A percentile compares a stretch with the other conserved stretches of the same genome.
Conservation (phyloP, 257 asterid species). For the Solanum corneliomulleri region DNA sequence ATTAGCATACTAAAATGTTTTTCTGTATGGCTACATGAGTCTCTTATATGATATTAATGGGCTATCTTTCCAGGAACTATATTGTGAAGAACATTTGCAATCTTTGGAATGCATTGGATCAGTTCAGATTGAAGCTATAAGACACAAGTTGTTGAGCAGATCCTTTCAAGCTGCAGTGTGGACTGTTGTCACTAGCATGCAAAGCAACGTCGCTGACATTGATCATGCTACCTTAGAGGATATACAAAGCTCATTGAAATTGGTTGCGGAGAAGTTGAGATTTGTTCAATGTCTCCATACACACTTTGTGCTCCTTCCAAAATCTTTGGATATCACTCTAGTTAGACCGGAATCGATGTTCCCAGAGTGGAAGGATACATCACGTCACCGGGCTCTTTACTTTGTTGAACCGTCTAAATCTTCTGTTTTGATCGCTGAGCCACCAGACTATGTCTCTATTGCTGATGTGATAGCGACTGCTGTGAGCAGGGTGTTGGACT, state of each 20-base stretch:
- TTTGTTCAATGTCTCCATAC: conserved; percentile 64
- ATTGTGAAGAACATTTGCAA: conserved; percentile 34
- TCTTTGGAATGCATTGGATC: conserved; percentile 53
- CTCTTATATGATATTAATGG: conserved; percentile 4
- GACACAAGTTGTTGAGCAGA: conserved; percentile 42
- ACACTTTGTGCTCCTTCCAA: conserved; percentile 63
- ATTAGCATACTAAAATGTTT: background rate
- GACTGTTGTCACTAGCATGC: conserved; percentile 35
- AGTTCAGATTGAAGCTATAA: conserved; percentile 43
- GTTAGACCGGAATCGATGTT: conserved; percentile 38
- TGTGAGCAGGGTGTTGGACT: conserved; percentile 63
- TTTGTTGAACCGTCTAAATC: conserved; percentile 51
- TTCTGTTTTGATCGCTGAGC: conserved; percentile 61
- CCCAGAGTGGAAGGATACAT: conserved; percentile 67
- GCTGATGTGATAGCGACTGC: conserved; percentile 61
- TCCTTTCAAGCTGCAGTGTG: conserved; percentile 80
- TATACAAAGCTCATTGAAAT: conserved; percentile 35
- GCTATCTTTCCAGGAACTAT: conserved; percentile 51
- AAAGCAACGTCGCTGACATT: conserved; percentile 34
- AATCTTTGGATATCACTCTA: conserved; percentile 51
- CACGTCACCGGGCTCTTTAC: conserved; percentile 55
- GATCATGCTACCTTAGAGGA: conserved; percentile 33
- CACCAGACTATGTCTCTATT: conserved; percentile 59
- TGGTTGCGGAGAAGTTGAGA: conserved; percentile 53
- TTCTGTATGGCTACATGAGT: background rate